These are phyloP conservation scores for Talaromyces atroroseus DNA, from an alignment of 2,329 filamentous ascomycete genomes.

Conservation along the genomic window DNA sequence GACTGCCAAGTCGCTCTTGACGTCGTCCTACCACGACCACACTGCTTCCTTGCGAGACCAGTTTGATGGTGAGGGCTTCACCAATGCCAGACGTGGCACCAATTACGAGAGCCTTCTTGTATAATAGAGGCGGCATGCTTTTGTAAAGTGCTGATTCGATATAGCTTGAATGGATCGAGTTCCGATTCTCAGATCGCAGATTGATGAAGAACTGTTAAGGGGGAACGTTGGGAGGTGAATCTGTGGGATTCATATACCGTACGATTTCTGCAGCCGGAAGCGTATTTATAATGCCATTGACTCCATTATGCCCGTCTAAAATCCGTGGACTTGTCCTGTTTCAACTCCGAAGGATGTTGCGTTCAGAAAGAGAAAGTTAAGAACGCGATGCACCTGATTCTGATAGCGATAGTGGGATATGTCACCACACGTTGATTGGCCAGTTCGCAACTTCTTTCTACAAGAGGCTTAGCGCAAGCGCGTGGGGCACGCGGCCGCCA, in stretches of 20 bases:
- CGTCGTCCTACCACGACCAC: constrained; percentile 48
- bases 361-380: background rate
- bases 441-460: constrained; percentile 7
- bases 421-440: background rate
- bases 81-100: constrained; percentile 47
- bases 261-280: background rate
- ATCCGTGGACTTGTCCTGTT: background rate
- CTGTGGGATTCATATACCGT: background rate
- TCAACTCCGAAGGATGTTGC: background rate
- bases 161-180: background rate
- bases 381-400: background rate
- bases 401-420: background rate
- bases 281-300: background rate
- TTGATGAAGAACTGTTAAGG: background rate
- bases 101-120: constrained; percentile 50
- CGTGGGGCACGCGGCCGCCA: background rate
- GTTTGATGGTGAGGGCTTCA: constrained; percentile 44
- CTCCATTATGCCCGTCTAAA: background rate
- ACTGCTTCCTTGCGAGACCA: constrained; percentile 44
- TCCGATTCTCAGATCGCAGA: background rate
- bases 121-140: constrained; percentile 38
- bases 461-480: background rate
- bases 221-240: background rate
- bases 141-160: background rate
- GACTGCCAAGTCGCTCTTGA: constrained; percentile 47